Evolutionary conservation across 139 green algal genomes (phyloP).

Genomic region (Chloropicon primus): DNA sequence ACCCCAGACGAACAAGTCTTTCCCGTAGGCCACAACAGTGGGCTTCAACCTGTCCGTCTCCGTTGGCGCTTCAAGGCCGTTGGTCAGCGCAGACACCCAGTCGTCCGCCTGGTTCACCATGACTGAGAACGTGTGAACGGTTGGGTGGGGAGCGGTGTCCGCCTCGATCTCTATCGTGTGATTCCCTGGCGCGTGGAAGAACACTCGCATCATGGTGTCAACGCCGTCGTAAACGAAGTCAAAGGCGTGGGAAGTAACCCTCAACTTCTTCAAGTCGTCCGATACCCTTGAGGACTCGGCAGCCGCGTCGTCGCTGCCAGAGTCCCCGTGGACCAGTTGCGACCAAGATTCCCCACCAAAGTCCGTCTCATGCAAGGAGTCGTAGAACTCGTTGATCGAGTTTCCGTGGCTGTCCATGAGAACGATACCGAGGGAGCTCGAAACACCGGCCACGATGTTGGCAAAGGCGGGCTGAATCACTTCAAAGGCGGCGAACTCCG

Average conservation of each 20-base stretch:
- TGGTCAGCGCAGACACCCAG: not conserved
- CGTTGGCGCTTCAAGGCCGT: not conserved
- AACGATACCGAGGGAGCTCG: not conserved
- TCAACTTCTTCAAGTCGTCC: not conserved
- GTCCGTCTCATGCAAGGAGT: not conserved
- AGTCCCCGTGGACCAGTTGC: not conserved
- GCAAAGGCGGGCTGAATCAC: not conserved
- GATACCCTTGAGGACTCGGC: not conserved
- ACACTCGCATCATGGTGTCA: no score
- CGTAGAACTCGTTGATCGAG: not conserved
- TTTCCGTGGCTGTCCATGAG: slow-evolving; percentile 1
- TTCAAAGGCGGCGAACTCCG: not conserved
- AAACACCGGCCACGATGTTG: slow-evolving; percentile 2
- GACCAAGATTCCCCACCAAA: not conserved
- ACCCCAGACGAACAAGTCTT: not conserved
- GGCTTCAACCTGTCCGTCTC: not conserved
- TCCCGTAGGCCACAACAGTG: not conserved
- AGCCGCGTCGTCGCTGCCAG: not conserved
- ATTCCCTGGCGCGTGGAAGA: not conserved
- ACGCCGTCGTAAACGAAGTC: no score
- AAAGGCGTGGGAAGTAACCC: no score
- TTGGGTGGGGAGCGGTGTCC: not conserved
- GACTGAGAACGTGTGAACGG: not conserved
- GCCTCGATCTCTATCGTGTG: not conserved
- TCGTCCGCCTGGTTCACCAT: not conserved